Evolutionary conservation across 306 rosid genomes (phyloP).

Genomic region (Mimosa pudica): DNA sequence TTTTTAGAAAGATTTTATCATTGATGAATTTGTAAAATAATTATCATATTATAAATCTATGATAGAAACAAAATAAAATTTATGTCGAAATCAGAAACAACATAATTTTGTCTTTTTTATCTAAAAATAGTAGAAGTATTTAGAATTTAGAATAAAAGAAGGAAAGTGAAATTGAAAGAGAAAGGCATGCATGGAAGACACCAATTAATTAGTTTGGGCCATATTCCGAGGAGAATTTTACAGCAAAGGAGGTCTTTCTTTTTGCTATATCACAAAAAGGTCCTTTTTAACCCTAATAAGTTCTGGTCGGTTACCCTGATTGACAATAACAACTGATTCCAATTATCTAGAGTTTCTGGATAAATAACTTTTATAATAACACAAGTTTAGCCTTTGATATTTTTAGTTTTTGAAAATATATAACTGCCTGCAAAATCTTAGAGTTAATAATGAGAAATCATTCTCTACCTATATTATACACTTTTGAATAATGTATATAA

Average conservation of each 20-base stretch:
- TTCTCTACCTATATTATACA: not conserved
- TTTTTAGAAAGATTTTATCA: not conserved
- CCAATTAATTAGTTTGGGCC: constrained; percentile 50
- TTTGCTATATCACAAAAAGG: constrained; percentile 65
- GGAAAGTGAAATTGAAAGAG: constrained; percentile 24
- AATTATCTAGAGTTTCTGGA: not conserved
- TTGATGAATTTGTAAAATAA: not conserved
- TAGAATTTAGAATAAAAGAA: not conserved
- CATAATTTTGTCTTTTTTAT: not conserved
- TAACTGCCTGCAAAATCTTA: not conserved
- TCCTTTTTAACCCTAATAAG: constrained; percentile 50
- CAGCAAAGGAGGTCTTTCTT: constrained; percentile 54
- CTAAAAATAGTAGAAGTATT: not conserved
- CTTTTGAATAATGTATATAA: not conserved
- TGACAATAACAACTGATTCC: constrained; percentile 1
- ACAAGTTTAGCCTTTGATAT: not conserved
- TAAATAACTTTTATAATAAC: not conserved
- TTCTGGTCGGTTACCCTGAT: constrained; percentile 40
- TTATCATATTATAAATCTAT: not conserved
- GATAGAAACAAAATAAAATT: not conserved
- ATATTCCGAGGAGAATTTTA: constrained; percentile 55
- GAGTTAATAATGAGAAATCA: not conserved
- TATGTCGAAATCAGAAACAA: not conserved
- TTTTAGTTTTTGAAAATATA: not conserved
- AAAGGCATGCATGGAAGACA: constrained; percentile 34